Evolutionary conservation across 768 basidiomycete species (phyloP), one percentile per base, ranked within the genome.

Genomic region (Brasilioporus rufonigricans): DNA sequence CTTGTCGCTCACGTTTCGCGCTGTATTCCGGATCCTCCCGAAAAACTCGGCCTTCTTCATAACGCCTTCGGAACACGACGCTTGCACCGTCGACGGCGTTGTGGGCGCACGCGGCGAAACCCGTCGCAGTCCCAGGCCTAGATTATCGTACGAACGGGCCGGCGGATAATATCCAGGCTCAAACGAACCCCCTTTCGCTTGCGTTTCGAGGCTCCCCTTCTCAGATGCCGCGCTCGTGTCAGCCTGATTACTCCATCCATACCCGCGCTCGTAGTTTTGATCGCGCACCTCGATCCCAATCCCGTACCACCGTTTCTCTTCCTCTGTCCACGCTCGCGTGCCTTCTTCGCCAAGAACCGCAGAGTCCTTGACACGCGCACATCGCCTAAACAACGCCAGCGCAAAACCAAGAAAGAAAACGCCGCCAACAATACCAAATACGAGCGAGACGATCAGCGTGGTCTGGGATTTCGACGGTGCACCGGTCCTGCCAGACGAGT

Each of bases 11-110:
- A 88, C 86, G 41, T 82, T 78, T 52, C 88, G 77, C 32, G 86
- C 83, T 3, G 86, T 85, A 45, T 82, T 76, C 57, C 74, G 80
- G 40, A 90, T 77, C 65, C 74, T 79, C n/a, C 77, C 76, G 49
- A 89, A 60, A 63, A 90, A 89, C 64, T 88, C 85, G 18, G 73
- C 76, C 67, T 89, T 91, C 65, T 78, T 85, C 79, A 89, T 84
- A 36, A 86, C 75, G 10, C 77, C 80, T 9, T 85, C 78, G 53
- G 77, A 48, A 47, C 67, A 71, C 31, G 65, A 65, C 3, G 62
- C 64, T 29, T 71, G 62, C 59, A 67, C 62, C 57, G 64, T 67
- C 59, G 57, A 56, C 48, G 68, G 55, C 40, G 74, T 79, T 14
- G 76, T 74, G 50, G 78, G 81, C 40, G 71, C 77, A 8, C 74